Evolutionary conservation across 225 moss, liverwort and hornwort genomes (phyloP), one percentile per base, ranked within the genome.

Genomic region (Straminergon stramineum): DNA sequence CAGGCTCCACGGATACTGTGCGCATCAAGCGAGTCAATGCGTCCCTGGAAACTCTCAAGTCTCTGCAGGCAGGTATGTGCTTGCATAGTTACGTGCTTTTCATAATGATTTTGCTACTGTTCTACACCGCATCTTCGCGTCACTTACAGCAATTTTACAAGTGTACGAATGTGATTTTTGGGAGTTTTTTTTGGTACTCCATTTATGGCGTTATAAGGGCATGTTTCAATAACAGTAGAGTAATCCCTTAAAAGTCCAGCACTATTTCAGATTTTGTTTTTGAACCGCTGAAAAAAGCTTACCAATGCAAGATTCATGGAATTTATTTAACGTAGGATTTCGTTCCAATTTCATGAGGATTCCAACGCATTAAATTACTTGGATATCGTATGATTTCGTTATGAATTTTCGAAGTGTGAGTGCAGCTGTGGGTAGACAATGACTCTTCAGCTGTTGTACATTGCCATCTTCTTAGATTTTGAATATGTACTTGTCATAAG

Each of bases 1-100:
- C 91, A 55, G 89, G 87, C 65, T 92, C 94, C 82, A 90, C 93
- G 32, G 93, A 95, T 70, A 64, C 83, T 17, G 26, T 77, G 79
- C 92, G 92, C 57, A 89, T 92, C n/a, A 89, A 89, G 39, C 90
- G 92, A 58, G 87, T 95, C 9, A 86, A 93, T 69, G 94, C 92
- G 23, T 91, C 94, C 18, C 78, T 94, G n/a, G 87, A 88, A 85
- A 91, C 93, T 84, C 88, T 94, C 84, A 88, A 81, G 75, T 91
- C 94, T 79, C 93, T 89, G 85, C 92, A 94, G 85, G 48, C 90
- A 90, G 94, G 94, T 94, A 81, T 51, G 84, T 82, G 37, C 45
- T 70, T 60, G 35, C 53, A 55, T 31, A 39, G 64, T 52, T n/a
- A 30, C 20, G n/a, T 86, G n/a, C 86, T 78, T 76, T 64, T 39